phyloP scores from a whole-genome alignment of 2,329 filamentous ascomycete genomes.

The Aspergillus sergii region DNA sequence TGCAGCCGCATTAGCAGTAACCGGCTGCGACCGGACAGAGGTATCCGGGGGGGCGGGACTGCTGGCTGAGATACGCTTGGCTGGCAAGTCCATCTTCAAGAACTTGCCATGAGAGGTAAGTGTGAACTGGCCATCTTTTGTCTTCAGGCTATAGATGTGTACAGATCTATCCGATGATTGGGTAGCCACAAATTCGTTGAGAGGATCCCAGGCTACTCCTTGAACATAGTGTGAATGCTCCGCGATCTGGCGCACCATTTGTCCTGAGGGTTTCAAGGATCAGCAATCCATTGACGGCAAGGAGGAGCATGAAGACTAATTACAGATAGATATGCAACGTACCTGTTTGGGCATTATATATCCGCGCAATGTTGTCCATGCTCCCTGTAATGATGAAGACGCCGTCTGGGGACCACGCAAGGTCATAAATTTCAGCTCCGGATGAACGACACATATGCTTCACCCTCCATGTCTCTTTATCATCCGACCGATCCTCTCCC shows the following conservation, averaged over 20 bases:
- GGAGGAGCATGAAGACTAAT: neutral
- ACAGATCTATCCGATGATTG: conserved; percentile 98
- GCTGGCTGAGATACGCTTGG: conserved; percentile 83
- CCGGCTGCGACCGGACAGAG: conserved; percentile 34
- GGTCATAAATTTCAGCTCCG: conserved; percentile 94
- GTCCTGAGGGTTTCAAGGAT: conserved; percentile 45
- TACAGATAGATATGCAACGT: conserved; percentile 33
- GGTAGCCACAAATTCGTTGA: conserved; percentile 97
- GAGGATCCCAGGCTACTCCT: conserved; percentile 95
- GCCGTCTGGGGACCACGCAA: conserved; percentile 98
- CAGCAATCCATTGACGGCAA: conserved; percentile 17
- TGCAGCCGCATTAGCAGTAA: conserved; percentile 47
- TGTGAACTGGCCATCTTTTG: conserved; percentile 93
- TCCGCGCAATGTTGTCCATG: conserved; percentile 98
- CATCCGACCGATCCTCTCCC: conserved; percentile 82
- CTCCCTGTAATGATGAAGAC: conserved; percentile 96
- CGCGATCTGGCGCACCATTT: conserved; percentile 86
- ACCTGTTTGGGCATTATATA: conserved; percentile 94
- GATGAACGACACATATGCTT: conserved; percentile 98
- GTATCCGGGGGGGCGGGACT: conserved; percentile 90
- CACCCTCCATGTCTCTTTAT: conserved; percentile 94
- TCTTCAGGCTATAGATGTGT: conserved; percentile 94
- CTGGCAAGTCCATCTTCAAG: conserved; percentile 90
- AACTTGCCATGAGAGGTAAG: conserved; percentile 78
- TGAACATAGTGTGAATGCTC: conserved; percentile 99